Percentiles rank a stretch among this genome's conserved stretches.
phyloP scores from a whole-genome alignment of 2,329 filamentous ascomycete species.

The Tolypocladium pustulatum region DNA sequence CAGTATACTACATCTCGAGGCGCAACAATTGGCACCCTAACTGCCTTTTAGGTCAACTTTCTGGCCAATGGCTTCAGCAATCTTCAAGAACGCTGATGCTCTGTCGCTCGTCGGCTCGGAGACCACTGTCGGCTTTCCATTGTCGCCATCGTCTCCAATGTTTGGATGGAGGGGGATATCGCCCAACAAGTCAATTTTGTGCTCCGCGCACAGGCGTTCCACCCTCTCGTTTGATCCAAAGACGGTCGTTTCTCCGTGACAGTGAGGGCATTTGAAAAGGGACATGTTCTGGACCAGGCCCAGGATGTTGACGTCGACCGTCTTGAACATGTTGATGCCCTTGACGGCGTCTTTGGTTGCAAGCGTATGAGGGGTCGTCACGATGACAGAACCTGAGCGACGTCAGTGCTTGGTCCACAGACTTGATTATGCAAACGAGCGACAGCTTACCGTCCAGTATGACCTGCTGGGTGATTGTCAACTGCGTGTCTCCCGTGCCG shows the following conservation, averaged over 20 bases:
- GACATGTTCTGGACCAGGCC: conserved; percentile 93
- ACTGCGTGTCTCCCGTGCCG: conserved; percentile 88
- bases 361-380: conserved; percentile 89
- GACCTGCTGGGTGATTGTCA: conserved; percentile 94
- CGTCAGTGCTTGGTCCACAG: not conserved
- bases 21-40: not conserved
- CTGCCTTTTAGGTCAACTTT: conserved; percentile 27
- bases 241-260: conserved; percentile 61
- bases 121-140: conserved; percentile 82
- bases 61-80: conserved; percentile 47
- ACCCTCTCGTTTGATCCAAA: conserved; percentile 62
- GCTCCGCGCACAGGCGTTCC: conserved; percentile 55
- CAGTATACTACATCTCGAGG: not conserved
- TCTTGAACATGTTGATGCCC: conserved; percentile 86
- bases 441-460: conserved; percentile 60
- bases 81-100: conserved; percentile 58
- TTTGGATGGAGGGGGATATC: conserved; percentile 80
- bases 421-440: not conserved
- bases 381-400: conserved; percentile 59
- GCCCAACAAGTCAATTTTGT: conserved; percentile 70
- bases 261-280: conserved; percentile 71
- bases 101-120: conserved; percentile 69
- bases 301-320: conserved; percentile 68
- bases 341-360: conserved; percentile 86
- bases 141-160: conserved; percentile 81